Evolutionary conservation across 352 stramenopile genomes (phyloP).

Genomic region (Stramenopiles sp.): DNA sequence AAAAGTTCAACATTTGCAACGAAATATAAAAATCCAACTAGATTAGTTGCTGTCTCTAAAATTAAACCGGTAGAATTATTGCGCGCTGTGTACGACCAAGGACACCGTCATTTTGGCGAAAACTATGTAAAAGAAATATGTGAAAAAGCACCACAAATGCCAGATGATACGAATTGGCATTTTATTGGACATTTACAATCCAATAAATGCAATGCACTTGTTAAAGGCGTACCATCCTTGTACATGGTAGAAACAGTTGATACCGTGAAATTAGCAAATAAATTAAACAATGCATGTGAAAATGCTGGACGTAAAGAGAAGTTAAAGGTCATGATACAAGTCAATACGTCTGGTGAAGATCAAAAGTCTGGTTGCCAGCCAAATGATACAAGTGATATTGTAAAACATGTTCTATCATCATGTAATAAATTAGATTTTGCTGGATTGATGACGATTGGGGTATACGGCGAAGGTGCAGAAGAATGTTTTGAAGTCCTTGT

Average conservation of each 20-base stretch:
- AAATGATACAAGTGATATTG: conserved; percentile 44
- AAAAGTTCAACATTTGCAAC: too few species aligned
- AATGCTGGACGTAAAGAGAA: conserved; percentile 32
- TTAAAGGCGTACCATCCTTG: conserved; percentile 69
- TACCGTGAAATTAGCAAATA: conserved; percentile 82
- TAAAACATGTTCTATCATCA: conserved; percentile 54
- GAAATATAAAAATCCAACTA: background rate
- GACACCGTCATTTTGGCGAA: conserved; percentile 85
- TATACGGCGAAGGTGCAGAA: conserved; percentile 47
- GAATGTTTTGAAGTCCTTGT: conserved; percentile 17
- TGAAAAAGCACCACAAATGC: conserved; percentile 65
- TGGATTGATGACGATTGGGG: conserved; percentile 96
- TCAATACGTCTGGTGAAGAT: conserved; percentile 95
- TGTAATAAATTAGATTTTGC: conserved; percentile 74
- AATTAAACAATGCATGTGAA: conserved; percentile 65
- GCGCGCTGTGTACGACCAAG: conserved; percentile 58
- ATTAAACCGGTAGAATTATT: conserved; percentile 70
- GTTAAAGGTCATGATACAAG: conserved; percentile 84
- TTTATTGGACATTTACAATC: conserved; percentile 96
- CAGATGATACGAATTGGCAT: conserved; percentile 69
- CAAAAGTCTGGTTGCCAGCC: conserved; percentile 74
- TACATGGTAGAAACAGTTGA: conserved; percentile 87
- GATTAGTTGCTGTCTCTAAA: conserved; percentile 75
- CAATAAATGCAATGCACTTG: conserved; percentile 83
- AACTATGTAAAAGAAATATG: conserved; percentile 97